A percentile compares a stretch with the other conserved stretches of the same genome.
These are phyloP conservation scores for Scenedesmus sp. DNA, from an alignment of 163 green algal species.

Conservation along the genomic window DNA sequence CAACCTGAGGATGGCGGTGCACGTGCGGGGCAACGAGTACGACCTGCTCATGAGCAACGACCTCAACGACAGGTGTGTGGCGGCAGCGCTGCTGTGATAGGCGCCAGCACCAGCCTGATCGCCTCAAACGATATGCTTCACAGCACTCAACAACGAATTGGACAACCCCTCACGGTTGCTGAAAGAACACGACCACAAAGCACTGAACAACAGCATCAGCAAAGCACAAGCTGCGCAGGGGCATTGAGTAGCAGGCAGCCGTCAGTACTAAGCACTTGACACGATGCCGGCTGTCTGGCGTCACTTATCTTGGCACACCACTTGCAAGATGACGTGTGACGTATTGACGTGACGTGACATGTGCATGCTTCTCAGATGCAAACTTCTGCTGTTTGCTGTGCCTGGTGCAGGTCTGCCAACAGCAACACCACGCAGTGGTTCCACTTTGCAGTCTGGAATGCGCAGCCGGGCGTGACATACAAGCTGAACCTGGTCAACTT, in stretches of 20 bases:
- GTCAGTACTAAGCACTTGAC: too few species aligned
- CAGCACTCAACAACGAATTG: neutral
- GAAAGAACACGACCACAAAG: too few species aligned
- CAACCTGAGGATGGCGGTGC: slow-evolving; percentile 74
- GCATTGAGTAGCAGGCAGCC: too few species aligned
- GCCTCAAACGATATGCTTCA: slow-evolving; percentile 5
- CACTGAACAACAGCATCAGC: too few species aligned
- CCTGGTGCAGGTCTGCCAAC: neutral
- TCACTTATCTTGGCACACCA: too few species aligned
- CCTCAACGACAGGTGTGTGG: slow-evolving; percentile 62
- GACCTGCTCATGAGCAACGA: slow-evolving; percentile 75
- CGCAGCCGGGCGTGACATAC: slow-evolving; percentile 51
- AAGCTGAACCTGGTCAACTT: slow-evolving; percentile 81
- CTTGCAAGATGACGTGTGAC: too few species aligned
- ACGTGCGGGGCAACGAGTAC: slow-evolving; percentile 74
- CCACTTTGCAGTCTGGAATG: slow-evolving; percentile 57
- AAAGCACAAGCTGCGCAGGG: too few species aligned
- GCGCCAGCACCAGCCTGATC: neutral
- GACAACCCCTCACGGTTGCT: too few species aligned
- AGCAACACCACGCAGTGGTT: slow-evolving; percentile 67
- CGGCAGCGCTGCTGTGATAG: neutral
- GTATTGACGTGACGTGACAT: slow-evolving; percentile 44
- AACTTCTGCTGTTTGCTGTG: neutral
- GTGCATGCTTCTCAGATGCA: slow-evolving; percentile 7
- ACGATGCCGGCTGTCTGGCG: too few species aligned